phyloP scores from a whole-genome alignment of 1,284 basidiomycete species.

The Apiotrichum gamsii region DNA sequence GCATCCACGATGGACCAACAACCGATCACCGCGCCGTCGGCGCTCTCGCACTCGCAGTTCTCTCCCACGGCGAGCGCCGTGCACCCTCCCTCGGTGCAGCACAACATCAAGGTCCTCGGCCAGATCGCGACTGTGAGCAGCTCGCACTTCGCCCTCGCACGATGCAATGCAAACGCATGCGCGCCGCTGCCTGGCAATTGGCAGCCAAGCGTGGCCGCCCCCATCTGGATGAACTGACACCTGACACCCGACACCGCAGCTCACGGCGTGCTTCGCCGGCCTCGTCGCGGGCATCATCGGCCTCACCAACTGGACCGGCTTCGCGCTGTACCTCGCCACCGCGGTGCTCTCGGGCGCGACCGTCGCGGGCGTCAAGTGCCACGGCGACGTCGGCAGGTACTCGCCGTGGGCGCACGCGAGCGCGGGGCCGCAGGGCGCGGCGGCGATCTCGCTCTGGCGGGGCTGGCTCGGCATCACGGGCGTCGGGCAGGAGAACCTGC shows the following conservation, averaged over 20 bases:
- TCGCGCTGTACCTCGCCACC: constrained; percentile 65
- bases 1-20: background rate
- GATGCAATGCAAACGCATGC: background rate
- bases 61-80: constrained; percentile 45
- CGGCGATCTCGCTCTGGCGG: constrained; percentile 24
- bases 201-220: background rate
- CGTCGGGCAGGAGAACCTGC: constrained; percentile 75
- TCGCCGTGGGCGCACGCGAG: constrained; percentile 30
- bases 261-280: constrained; percentile 74
- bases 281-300: constrained; percentile 79
- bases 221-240: background rate
- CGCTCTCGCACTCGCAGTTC: constrained; percentile 27
- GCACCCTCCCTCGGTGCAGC: constrained; percentile 63
- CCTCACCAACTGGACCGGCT: constrained; percentile 72
- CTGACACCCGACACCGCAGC: constrained; percentile 34
- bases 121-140: constrained; percentile 36
- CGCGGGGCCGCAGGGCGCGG: constrained; percentile 43
- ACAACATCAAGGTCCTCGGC: constrained; percentile 58
- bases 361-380: constrained; percentile 64
- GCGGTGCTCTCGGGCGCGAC: constrained; percentile 61
- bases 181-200: background rate
- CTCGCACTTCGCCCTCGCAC: background rate
- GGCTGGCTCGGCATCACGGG: constrained; percentile 59
- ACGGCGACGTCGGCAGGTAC: constrained; percentile 46
- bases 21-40: too few species aligned